Evolutionary conservation across 768 basidiomycete species (phyloP), one percentile per base, ranked within the genome.

Genomic region (Lactarius akahatsu): DNA sequence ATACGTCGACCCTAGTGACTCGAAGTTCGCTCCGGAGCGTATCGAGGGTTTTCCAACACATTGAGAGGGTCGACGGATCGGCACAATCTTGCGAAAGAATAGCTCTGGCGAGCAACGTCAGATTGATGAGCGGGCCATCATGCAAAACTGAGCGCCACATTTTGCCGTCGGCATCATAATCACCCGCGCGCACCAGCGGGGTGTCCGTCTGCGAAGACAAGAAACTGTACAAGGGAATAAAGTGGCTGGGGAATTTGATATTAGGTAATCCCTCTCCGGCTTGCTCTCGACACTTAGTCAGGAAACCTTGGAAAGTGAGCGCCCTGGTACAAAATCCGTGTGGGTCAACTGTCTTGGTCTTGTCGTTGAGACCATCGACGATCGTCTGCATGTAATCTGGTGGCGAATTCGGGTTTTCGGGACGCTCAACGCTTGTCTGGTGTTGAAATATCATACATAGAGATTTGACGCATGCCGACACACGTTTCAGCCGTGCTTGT

Each of bases 41-140:
- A 26, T 66, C 60, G 56, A 66, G 60, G 13, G 60, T 41, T 28
- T 7, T 56, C 65, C 65, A 66, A n/a, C 60, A 66, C 28, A 66
- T 20, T 1, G 65, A 57, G 26, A 66, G 65, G 36, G 1, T 40
- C 1, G n/a, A 32, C 1, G 26, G 43, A 11, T 18, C 43, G 13
- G 18, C 52, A 5, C 30, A 13, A 13, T 40, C 36, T 15, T 28
- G 2, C 3, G 1, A 11, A 32, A 28, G 59, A 23, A 66, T 16
- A 26, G 43, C 60, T 1, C 40, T 16, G 8, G 60, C 32, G 2
- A 66, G 60, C 8, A 57, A 32, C 1, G 30, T 50, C 45, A 66
- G 26, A 57, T 66, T 66, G 36, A 57, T 23, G 18, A 66, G 60
- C 2, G 65, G 55, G 54, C 60, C 60, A 36, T 61, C 59, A 26